phyloP scores from a whole-genome alignment of 352 stramenopile species.

The Phytophthora sp. region DNA sequence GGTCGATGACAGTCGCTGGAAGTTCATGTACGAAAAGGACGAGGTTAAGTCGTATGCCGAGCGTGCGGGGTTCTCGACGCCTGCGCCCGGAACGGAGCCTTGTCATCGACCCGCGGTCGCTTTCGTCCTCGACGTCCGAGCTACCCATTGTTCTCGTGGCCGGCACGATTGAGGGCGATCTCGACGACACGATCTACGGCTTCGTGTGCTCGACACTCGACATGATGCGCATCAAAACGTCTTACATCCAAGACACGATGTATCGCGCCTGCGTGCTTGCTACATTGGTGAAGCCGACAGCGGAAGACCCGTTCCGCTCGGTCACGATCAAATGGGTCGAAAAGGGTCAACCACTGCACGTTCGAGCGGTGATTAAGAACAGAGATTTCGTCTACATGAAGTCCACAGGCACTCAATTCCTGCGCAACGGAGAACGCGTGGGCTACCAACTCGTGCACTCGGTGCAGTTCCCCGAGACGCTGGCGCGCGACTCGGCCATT shows the following conservation, averaged over 20 bases:
- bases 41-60: constrained; percentile 40
- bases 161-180: constrained; percentile 38
- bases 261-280: constrained; percentile 36
- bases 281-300: constrained; percentile 30
- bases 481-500: constrained; percentile 19
- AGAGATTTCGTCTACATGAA: constrained; percentile 64
- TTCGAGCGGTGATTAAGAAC: constrained; percentile 42
- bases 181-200: constrained; percentile 52
- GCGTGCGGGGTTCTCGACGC: constrained; percentile 2
- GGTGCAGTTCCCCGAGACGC: constrained; percentile 40
- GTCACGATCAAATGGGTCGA: constrained; percentile 47
- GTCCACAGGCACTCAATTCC: constrained; percentile 38
- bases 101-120: constrained; percentile 10
- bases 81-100: neutral
- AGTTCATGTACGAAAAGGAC: constrained; percentile 46
- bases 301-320: constrained; percentile 35
- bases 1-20: constrained; percentile 40
- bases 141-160: constrained; percentile 40
- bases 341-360: constrained; percentile 29
- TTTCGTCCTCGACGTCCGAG: constrained; percentile 16
- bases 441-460: constrained; percentile 63
- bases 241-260: constrained; percentile 38
- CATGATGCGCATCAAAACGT: constrained; percentile 44
- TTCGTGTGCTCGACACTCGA: constrained; percentile 35
- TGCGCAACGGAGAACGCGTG: constrained; percentile 47